Conservation (phyloP, 441 rosid species). For the Manihot esculenta region DNA sequence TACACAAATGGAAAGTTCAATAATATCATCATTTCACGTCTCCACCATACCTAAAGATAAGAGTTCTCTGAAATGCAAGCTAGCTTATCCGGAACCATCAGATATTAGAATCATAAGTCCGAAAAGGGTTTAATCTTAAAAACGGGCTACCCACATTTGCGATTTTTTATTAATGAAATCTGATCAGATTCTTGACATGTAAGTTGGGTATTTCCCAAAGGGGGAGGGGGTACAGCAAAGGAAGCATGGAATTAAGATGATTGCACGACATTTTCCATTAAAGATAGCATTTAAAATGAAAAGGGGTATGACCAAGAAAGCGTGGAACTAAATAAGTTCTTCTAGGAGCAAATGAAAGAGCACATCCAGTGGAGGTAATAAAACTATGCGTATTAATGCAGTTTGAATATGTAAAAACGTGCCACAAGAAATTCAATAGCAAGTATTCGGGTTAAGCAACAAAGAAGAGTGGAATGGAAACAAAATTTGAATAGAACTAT, state of each 20-base stretch:
- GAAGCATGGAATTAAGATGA: not conserved
- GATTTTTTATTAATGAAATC: not conserved
- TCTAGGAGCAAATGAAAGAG: too few relatives aligned
- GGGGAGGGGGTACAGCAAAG: too few relatives aligned
- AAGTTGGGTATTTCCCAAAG: not conserved
- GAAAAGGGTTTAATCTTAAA: not conserved
- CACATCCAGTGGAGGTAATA: too few relatives aligned
- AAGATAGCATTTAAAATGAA: not conserved
- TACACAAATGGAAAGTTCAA: conserved; percentile 18
- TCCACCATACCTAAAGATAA: not conserved
- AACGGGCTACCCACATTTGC: not conserved
- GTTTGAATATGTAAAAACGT: not conserved
- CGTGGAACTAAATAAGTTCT: too few relatives aligned
- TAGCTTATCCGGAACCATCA: not conserved
- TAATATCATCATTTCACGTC: not conserved
- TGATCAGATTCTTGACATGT: not conserved
- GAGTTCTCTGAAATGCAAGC: not conserved
- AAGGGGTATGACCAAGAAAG: not conserved
- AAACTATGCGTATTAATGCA: not conserved
- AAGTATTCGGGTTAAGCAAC: not conserved
- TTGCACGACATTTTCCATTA: not conserved
- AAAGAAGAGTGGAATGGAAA: not conserved
- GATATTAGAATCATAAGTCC: too few relatives aligned
- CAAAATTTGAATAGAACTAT: not conserved
- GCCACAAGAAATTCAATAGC: not conserved